A percentile compares a stretch with the other conserved stretches of the same genome.
phyloP scores from a whole-genome alignment of 139 green algal genomes.

The Tetradesmus lagerheimii region DNA sequence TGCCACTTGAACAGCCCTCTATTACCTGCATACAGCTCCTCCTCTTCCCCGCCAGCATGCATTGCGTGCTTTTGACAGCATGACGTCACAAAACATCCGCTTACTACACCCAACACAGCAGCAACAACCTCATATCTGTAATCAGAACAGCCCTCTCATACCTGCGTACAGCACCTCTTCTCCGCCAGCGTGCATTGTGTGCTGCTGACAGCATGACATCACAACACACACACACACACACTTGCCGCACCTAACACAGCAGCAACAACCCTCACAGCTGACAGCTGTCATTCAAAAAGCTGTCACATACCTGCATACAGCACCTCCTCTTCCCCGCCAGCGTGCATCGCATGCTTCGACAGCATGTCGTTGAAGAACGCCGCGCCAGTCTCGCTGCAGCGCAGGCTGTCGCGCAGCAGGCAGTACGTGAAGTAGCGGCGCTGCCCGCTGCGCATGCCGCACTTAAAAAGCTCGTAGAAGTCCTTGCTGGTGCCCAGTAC shows the following conservation, averaged over 20 bases:
- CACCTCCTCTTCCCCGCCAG: slow-evolving; percentile 50
- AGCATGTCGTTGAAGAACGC: slow-evolving; percentile 47
- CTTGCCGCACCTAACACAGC: not conserved
- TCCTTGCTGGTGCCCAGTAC: not conserved
- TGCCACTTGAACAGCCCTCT: too few species aligned
- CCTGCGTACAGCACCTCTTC: slow-evolving; percentile 55
- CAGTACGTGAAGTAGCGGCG: slow-evolving; percentile 53
- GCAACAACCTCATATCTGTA: too few species aligned
- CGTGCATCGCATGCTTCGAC: slow-evolving; percentile 61
- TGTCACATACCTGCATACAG: slow-evolving; percentile 54
- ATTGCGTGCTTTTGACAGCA: slow-evolving; percentile 58
- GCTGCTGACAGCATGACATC: slow-evolving; percentile 51
- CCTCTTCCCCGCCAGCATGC: slow-evolving; percentile 48
- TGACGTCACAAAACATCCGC: not conserved
- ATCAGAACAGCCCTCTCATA: not conserved
- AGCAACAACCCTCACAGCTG: not conserved
- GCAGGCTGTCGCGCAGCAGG: slow-evolving; percentile 23
- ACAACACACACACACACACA: not conserved
- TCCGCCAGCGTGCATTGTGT: slow-evolving; percentile 52
- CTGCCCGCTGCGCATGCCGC: slow-evolving; percentile 32
- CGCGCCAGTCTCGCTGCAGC: slow-evolving; percentile 59
- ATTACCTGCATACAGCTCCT: slow-evolving; percentile 58
- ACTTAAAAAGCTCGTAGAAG: slow-evolving; percentile 48
- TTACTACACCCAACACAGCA: too few species aligned
- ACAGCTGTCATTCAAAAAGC: not conserved